These are phyloP conservation scores for Protea cynaroides DNA, from an alignment of 164 flowering plant genomes.

Conservation along the genomic window DNA sequence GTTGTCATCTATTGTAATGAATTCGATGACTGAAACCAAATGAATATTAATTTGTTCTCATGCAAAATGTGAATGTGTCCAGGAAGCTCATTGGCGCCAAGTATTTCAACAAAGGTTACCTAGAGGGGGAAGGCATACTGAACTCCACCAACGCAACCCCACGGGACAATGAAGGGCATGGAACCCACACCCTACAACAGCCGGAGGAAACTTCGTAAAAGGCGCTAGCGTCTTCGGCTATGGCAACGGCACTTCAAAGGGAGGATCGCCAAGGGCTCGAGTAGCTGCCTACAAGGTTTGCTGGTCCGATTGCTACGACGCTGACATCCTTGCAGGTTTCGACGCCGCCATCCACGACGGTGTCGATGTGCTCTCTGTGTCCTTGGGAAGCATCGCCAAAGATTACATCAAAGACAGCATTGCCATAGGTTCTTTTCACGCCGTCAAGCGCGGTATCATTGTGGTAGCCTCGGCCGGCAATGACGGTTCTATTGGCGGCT, in stretches of 20 bases:
- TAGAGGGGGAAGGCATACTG: too few relatives aligned
- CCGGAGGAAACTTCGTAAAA: conserved; percentile 9
- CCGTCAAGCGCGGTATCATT: not conserved
- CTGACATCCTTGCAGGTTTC: not conserved
- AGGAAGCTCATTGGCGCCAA: too few relatives aligned
- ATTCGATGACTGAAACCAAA: too few relatives aligned
- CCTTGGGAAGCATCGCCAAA: not conserved
- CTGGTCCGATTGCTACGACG: not conserved
- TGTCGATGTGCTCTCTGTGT: not conserved
- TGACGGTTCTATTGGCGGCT: not conserved
- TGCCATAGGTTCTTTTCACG: not conserved
- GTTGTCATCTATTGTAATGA: too few relatives aligned
- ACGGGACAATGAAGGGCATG: too few relatives aligned
- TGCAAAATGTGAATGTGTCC: too few relatives aligned
- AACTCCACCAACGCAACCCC: too few relatives aligned
- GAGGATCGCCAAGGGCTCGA: not conserved
- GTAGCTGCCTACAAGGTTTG: not conserved
- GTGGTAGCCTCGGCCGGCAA: not conserved
- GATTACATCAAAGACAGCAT: not conserved
- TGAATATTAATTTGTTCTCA: too few relatives aligned
- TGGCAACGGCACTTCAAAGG: not conserved
- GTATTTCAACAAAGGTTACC: not conserved
- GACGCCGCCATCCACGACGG: not conserved
- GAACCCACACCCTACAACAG: conserved; percentile 21
- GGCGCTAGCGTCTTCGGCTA: not conserved